Base-by-base conservation (phyloP, 495 filamentous ascomycete species). In the Penicillium paxilli region DNA sequence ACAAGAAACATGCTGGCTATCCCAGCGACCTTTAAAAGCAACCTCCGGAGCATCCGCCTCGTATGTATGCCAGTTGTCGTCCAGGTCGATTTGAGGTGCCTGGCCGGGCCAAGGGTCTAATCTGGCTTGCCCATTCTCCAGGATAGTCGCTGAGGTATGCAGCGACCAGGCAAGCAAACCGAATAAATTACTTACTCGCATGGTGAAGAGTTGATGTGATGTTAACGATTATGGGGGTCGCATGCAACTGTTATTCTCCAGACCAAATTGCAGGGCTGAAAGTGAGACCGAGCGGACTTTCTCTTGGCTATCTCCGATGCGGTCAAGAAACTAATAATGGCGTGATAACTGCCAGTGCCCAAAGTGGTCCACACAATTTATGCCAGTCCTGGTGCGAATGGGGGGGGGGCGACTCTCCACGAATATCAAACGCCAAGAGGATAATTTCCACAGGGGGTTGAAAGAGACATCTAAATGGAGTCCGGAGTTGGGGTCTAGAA, bases 11-110 rank as follows among this genome's bases (percentile, higher is more conserved):
- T 84, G 75, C 49, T 83, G 76, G 17, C 80, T 82, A 68, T 88
- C 85, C 86, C 85, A 88, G 40, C 85, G 75, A 3, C 86, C 86
- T 59, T 87, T 85, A 70, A 87, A 88, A 0, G 83, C 81, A n/a
- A 89, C 72, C 58, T 88, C 83, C 2, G 73, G 60, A 0, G 80
- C 76, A 64, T 83, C 74, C 1, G 82, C 73, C 4, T 67, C 68
- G 58, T 87, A 89, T 2, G 68, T 82, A 20, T 53, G 73, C 78
- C 78, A 80, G 22, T 59, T 64, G 40, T 57, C 53, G 32, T 70
- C 64, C 25, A 72, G 40, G 2, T 50, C 51, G 22, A 75, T 54
- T 3, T 51, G 22, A 5, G 53, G 47, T 2, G 55, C 54, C 44
- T 72, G 69, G 12, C 72, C 70, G 0, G 69, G 71, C 44, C 69